Conservation (phyloP, 805 yeast species). For the Pichia ethanolica region DNA sequence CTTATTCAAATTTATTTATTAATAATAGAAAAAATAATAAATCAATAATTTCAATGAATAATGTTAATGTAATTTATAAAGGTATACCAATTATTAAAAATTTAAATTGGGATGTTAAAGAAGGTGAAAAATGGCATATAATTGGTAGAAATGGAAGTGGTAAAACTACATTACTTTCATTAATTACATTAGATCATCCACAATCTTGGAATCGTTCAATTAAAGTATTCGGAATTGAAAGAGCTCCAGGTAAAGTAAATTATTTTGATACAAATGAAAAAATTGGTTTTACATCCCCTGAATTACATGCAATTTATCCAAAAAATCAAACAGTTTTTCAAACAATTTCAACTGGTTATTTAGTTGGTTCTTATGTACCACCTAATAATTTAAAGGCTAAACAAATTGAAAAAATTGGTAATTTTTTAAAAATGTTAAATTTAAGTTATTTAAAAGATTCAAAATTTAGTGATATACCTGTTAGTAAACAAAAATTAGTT, state of each 20-base stretch:
- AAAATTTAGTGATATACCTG: constrained; percentile 45
- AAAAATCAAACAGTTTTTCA: constrained; percentile 42
- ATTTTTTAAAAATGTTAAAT: constrained; percentile 40
- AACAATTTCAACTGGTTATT: constrained; percentile 65
- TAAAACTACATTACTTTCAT: constrained; percentile 76
- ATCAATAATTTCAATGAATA: constrained; percentile 28
- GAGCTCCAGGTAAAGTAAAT: constrained; percentile 67
- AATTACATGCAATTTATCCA: constrained; percentile 83
- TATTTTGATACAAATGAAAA: constrained; percentile 70
- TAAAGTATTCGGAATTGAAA: constrained; percentile 52
- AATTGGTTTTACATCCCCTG: constrained; percentile 92
- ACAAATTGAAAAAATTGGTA: constrained; percentile 34
- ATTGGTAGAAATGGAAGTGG: constrained; percentile 91
- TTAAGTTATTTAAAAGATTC: constrained; percentile 32
- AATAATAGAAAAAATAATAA: background rate
- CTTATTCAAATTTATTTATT: too few species aligned
- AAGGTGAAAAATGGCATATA: constrained; percentile 83
- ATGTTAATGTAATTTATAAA: constrained; percentile 59
- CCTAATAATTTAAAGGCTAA: constrained; percentile 32
- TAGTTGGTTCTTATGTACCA: constrained; percentile 57
- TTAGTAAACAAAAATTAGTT: constrained; percentile 72
- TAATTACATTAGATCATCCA: constrained; percentile 92
- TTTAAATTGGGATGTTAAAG: constrained; percentile 56
- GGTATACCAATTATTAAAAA: constrained; percentile 52
- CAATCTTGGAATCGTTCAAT: constrained; percentile 84